Conservation (phyloP, 768 basidiomycete species). For the Neoboletus subvelutipes region DNA sequence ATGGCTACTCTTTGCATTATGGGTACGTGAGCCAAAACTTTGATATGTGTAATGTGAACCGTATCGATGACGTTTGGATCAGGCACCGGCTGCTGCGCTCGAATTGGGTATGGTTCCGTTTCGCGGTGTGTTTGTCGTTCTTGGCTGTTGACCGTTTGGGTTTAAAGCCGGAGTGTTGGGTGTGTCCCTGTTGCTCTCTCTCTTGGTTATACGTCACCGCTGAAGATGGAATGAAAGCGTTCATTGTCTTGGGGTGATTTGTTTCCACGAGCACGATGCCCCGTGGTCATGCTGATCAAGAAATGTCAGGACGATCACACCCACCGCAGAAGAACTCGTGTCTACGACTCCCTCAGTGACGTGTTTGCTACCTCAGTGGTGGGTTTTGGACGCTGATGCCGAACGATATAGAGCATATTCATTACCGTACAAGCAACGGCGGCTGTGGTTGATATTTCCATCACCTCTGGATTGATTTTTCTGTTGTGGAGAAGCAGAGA, state of each 20-base stretch:
- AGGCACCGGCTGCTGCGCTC: constrained; percentile 18
- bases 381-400: background rate
- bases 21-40: constrained; percentile 10
- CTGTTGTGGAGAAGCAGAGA: constrained; percentile 17
- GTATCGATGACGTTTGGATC: constrained; percentile 3
- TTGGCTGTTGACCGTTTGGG: background rate
- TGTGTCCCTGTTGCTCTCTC: constrained; percentile 1
- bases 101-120: constrained; percentile 12
- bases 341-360: constrained; percentile 9
- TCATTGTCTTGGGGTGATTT: constrained; percentile 14
- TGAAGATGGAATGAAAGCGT: constrained; percentile 10
- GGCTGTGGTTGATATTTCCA: constrained; percentile 15
- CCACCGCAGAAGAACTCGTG: constrained; percentile 12
- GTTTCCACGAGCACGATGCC: background rate
- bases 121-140: background rate
- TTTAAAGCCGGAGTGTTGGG: constrained; percentile 12
- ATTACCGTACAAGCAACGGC: constrained; percentile 1
- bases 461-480: constrained; percentile 10
- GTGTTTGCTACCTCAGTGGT: background rate
- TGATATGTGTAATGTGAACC: background rate
- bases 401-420: constrained; percentile 7
- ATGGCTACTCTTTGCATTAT: constrained; percentile 11
- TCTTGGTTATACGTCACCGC: background rate
- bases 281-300: background rate
- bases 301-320: constrained; percentile 9